A percentile compares a stretch with the other conserved stretches of the same genome.
Conservation (phyloP, 352 stramenopile species). For the Globisporangium emineosum region DNA sequence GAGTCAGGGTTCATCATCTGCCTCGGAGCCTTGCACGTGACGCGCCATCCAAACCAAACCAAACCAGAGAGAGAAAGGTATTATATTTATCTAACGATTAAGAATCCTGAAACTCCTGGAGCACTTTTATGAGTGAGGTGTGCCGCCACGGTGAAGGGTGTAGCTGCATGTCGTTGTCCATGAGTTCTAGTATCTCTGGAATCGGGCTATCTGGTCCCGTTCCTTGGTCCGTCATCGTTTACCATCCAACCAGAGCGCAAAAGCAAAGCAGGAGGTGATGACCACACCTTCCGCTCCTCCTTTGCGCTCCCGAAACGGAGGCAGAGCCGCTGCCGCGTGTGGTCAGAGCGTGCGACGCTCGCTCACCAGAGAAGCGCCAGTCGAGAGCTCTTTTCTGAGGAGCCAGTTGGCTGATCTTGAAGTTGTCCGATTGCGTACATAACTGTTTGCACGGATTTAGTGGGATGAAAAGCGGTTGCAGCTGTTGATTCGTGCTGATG, state of each 20-base stretch:
- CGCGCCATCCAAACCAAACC: not conserved
- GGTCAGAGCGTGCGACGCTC: not conserved
- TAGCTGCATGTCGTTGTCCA: no score
- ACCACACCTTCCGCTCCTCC: not conserved
- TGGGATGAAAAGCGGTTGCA: not conserved
- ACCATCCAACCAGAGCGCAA: no score
- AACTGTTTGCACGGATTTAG: not conserved
- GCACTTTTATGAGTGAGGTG: no score
- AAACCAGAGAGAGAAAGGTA: no score
- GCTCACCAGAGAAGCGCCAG: not conserved
- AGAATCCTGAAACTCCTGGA: no score
- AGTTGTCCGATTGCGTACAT: not conserved
- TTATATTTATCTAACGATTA: no score
- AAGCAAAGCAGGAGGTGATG: no score
- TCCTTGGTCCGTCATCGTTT: no score
- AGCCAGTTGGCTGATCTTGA: not conserved
- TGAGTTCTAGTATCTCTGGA: no score
- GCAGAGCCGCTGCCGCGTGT: not conserved
- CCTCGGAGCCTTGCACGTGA: not conserved
- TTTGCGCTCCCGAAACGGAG: slow-evolving; percentile 6
- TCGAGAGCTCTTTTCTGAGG: not conserved
- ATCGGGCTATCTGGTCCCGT: no score
- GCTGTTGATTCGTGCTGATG: not conserved
- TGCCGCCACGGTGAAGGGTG: no score
- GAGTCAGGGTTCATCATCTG: not conserved